Base-by-base conservation (phyloP, 768 basidiomycete species). In the Crucibulum laeve region DNA sequence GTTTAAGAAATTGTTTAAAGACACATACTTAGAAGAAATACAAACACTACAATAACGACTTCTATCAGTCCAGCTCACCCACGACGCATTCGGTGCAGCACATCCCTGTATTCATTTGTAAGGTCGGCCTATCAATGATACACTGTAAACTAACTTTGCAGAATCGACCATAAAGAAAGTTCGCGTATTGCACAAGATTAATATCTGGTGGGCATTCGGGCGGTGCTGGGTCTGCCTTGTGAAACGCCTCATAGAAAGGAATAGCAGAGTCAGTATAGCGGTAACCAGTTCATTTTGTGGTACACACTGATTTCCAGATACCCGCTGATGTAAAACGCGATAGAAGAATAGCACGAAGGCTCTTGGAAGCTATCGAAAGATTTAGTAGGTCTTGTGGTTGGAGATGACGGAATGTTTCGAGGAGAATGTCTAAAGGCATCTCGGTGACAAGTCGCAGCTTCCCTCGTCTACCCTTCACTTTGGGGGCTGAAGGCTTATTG, bases 351-450 rank as follows among this genome's bases (percentile, higher is more conserved):
- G 42, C 45, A 14, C 67, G 63, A 32, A 74, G 51, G 0, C 46
- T 52, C 49, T 67, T 65, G 25, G 55, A 64, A 2, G 70, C 60
- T 36, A 67, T 51, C 0, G 68, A 62, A 5, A 75, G 56, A 42
- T 59, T 54, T n/a, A 77, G 55, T 7, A 76, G 53, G 46, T 76
- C 71, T 11, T 54, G 22, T n/a, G 71, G 70, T 22, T 62, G 46
- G 5, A 75, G 54, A 25, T 65, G 53, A 7, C 56, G 51, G 44
- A 70, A 64, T 17, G 72, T 68, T 60, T 76, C 60, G 7, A 58
- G 50, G n/a, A 65, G 53, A 4, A 66, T 50, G 34, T 68, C 66
- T 19, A 67, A 28, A 8, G 64, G 65, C 38, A 68, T 57, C 43
- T 67, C 64, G 5, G 55, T 61, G 38, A 67, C 54, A 22, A 51